Base-by-base conservation (phyloP, 2,329 filamentous ascomycete species). In the Apiospora aurea region DNA sequence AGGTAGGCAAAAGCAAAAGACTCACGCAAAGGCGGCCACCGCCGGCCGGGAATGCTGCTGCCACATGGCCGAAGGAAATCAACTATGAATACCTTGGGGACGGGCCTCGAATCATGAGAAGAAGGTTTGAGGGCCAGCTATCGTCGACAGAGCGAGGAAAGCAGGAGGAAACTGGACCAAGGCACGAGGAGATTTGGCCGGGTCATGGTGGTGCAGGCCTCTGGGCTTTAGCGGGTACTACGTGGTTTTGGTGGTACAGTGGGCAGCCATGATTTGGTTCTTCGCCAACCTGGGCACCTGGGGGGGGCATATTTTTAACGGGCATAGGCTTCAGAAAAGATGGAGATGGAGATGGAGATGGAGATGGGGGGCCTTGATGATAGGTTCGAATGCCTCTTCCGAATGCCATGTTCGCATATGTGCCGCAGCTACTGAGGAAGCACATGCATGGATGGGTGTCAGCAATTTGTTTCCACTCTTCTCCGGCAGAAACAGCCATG, bases 191-290 rank as follows among this genome's bases (percentile, higher is more conserved):
- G 57, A 41, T 41, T 41, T 38, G 29, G 57, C 57, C 11, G 34
- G 57, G 5, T 38, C 57, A 64, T 64, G 57, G 53, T 61, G 29
- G 49, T 61, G 53, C 29, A 16, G 53, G 29, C 16, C 7, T 3
- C 57, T n/a, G 57, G 57, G 21, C 57, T 64, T 41, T 64, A 64
- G 57, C 57, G 57, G 57, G 57, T 64, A 49, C 46, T 49, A 49
- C 46, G 46, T 49, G 46, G 46, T 41, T 29, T 29, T 29, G 26
- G 10, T 11, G 13, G 41, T n/a, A 64, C 57, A 64, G 57, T 64
- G 57, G 57, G 57, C 18, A 29, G 21, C 41, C 57, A 64, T 64
- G 57, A n/a, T 64, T 34, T 64, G 57, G 57, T 64, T 41, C 21
- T 41, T 64, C 18, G 57, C 38, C 21, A n/a, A 41, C 46, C 18